phyloP scores from a whole-genome alignment of 2,329 filamentous ascomycete species.

The Cercospora berteroae region DNA sequence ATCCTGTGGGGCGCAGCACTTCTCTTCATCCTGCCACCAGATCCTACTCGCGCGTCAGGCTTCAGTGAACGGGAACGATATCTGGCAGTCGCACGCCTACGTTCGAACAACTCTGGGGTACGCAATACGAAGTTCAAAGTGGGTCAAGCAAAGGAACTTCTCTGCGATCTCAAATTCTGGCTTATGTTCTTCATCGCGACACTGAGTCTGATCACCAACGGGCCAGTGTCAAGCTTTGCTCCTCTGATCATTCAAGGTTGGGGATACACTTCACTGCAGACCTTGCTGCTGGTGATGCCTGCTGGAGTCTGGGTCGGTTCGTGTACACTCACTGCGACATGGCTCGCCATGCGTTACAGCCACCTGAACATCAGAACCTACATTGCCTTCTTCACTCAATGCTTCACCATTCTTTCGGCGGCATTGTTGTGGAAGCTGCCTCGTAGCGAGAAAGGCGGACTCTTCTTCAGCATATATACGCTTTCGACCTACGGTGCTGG shows the following conservation, averaged over 20 bases:
- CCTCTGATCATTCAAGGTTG: slow-evolving; percentile 49
- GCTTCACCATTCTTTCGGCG: not conserved
- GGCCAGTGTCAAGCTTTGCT: slow-evolving; percentile 47
- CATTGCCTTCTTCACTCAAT: not conserved
- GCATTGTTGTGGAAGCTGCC: not conserved
- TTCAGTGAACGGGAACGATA: slow-evolving; percentile 39
- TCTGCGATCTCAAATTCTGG: slow-evolving; percentile 42
- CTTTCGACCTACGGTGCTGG: not conserved
- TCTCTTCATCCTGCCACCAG: slow-evolving; percentile 42
- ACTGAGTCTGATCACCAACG: slow-evolving; percentile 47
- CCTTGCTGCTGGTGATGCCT: slow-evolving; percentile 46
- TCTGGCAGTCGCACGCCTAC: slow-evolving; percentile 32
- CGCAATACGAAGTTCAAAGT: slow-evolving; percentile 48
- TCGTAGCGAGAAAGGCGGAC: not conserved
- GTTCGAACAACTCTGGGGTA: slow-evolving; percentile 34
- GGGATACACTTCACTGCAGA: slow-evolving; percentile 47
- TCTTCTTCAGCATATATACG: not conserved
- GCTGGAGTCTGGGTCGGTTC: slow-evolving; percentile 42
- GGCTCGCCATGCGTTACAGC: slow-evolving; percentile 42
- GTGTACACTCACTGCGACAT: slow-evolving; percentile 43
- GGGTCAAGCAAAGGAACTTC: slow-evolving; percentile 43
- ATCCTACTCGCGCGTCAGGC: slow-evolving; percentile 45
- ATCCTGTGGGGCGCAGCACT: slow-evolving; percentile 44
- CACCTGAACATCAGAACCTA: slow-evolving; percentile 21
- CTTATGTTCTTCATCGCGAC: slow-evolving; percentile 42